These are phyloP conservation scores for Geotrichum fermentans DNA, from an alignment of 1,139 yeast genomes.

Conservation along the genomic window DNA sequence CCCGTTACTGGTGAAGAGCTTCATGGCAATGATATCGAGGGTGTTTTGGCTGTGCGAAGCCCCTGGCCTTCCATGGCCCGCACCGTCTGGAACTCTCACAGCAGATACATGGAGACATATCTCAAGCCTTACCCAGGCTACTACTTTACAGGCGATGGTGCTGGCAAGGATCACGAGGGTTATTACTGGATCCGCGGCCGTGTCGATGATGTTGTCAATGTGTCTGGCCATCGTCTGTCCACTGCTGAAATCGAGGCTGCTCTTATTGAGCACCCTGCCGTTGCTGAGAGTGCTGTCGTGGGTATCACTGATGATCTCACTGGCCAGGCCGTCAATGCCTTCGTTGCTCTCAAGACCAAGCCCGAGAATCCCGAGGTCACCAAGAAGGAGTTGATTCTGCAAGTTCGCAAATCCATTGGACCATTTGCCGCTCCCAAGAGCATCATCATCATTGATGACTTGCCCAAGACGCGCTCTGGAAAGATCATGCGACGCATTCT, in stretches of 20 bases:
- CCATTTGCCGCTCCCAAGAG: slow-evolving; percentile 93
- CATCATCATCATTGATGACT: slow-evolving; percentile 70
- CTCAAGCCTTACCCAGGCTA: slow-evolving; percentile 86
- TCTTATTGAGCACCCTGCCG: slow-evolving; percentile 63
- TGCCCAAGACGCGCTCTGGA: slow-evolving; percentile 93
- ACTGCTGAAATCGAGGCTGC: slow-evolving; percentile 92
- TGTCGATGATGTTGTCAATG: slow-evolving; percentile 91
- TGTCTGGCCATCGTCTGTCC: slow-evolving; percentile 86
- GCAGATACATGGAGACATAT: slow-evolving; percentile 79
- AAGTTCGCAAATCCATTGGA: slow-evolving; percentile 81
- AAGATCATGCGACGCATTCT: slow-evolving; percentile 92
- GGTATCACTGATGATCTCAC: slow-evolving; percentile 85
- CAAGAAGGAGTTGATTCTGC: slow-evolving; percentile 70
- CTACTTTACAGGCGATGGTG: slow-evolving; percentile 95
- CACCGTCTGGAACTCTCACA: slow-evolving; percentile 80
- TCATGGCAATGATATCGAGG: slow-evolving; percentile 80
- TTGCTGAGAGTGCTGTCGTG: slow-evolving; percentile 83
- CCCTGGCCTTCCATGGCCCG: slow-evolving; percentile 96
- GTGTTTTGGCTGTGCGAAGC: slow-evolving; percentile 74
- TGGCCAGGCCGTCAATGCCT: slow-evolving; percentile 89
- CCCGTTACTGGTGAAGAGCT: slow-evolving; percentile 78
- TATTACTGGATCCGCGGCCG: slow-evolving; percentile 94
- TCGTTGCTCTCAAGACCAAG: slow-evolving; percentile 62
- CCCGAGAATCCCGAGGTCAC: slow-evolving; percentile 47
- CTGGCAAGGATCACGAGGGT: slow-evolving; percentile 89